Percentiles rank a stretch among this genome's conserved stretches.
phyloP scores from a whole-genome alignment of 192 early-diverging fungal genomes.

The Linnemannia zychae region DNA sequence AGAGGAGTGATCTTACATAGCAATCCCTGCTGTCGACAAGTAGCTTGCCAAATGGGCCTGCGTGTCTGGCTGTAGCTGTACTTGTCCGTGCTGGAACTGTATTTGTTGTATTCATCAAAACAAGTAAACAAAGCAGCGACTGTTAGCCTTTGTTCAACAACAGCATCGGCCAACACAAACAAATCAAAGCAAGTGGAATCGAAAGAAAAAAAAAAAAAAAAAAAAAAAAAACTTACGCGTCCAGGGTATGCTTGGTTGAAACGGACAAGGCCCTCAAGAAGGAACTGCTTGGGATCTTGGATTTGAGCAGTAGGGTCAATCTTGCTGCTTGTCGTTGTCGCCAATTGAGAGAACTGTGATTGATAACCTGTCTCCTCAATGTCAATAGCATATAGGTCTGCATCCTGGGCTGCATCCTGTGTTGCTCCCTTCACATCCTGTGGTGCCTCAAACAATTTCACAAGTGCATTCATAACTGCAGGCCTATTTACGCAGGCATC shows the following conservation, averaged over 20 bases:
- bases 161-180: not conserved
- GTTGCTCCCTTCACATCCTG: conserved; percentile 59
- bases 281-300: conserved; percentile 59
- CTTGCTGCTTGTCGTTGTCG: conserved; percentile 74
- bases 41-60: conserved; percentile 32
- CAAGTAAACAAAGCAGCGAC: conserved; percentile 3
- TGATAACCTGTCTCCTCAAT: conserved; percentile 85
- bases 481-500: conserved; percentile 54
- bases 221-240: conserved; percentile 35
- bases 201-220: not conserved
- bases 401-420: conserved; percentile 65
- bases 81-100: conserved; percentile 47
- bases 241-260: conserved; percentile 60
- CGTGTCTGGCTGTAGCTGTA: conserved; percentile 50
- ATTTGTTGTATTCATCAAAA: not conserved
- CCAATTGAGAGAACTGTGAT: conserved; percentile 84
- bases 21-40: conserved; percentile 31
- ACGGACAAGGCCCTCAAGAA: conserved; percentile 65
- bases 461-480: conserved; percentile 61
- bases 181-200: not conserved
- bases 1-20: conserved; percentile 16
- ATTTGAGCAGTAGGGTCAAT: conserved; percentile 75
- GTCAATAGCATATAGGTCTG: conserved; percentile 77
- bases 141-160: not conserved
- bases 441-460: conserved; percentile 73